Evolutionary conservation across 169 alveolate genomes (phyloP).

Genomic region (Fabrea salina): DNA sequence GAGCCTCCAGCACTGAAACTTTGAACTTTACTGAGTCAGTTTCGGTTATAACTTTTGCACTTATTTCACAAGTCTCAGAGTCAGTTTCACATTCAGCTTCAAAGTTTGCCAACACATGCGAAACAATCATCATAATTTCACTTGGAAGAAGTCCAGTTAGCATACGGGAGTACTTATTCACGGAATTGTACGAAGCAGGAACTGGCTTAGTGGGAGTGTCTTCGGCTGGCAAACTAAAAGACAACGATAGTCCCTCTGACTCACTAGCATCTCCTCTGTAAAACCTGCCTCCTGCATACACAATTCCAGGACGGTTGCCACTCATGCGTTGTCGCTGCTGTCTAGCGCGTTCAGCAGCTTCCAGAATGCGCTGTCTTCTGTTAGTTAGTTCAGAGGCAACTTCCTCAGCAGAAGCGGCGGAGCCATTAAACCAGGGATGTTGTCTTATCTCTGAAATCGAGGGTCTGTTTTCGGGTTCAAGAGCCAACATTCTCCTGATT

Average conservation of each 20-base stretch:
- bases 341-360: background rate
- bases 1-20: background rate
- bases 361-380: background rate
- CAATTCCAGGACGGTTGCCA: background rate
- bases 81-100: background rate
- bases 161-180: background rate
- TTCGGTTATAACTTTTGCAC: background rate
- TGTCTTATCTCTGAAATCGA: conserved; percentile 39
- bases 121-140: conserved; percentile 8
- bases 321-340: background rate
- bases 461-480: conserved; percentile 44
- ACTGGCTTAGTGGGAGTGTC: background rate
- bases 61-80: background rate
- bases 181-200: background rate
- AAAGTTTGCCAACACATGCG: background rate
- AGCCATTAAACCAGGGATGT: conserved; percentile 48
- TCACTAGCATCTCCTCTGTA: background rate
- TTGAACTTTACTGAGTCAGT: background rate
- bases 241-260: background rate
- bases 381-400: background rate
- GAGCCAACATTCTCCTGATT: conserved; percentile 10
- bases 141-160: background rate
- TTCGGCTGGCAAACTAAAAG: background rate
- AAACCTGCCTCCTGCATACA: background rate
- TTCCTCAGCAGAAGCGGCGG: background rate